Base-by-base conservation (phyloP, 2,329 filamentous ascomycete species). In the Dendrostoma leiphaemia region DNA sequence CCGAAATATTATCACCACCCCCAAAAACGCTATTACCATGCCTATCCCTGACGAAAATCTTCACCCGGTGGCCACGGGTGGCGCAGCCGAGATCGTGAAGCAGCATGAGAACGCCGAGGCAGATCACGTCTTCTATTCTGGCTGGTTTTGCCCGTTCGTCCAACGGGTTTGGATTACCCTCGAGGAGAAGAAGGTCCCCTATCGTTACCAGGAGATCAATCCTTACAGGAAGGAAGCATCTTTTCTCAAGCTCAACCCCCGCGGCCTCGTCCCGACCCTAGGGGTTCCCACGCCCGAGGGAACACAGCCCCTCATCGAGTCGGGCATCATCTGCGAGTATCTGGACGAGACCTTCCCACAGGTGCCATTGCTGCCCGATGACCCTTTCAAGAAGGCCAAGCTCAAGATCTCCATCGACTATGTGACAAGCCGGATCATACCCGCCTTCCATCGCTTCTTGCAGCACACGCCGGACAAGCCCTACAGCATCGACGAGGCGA, bases 141-240 rank as follows among this genome's bases (percentile, higher is more conserved):
- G 83, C 59, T 90, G 85, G 85, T 90, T 89, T 74, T 91, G 78
- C 59, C 79, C 79, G 4, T 82, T 81, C 59, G 78, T 89, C 7
- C 86, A 90, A 70, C 78, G 87, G 19, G 77, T 79, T 7, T 90
- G 87, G 84, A 83, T 89, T 55, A 80, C 83, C 1, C 77, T 91
- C 10, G 79, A 86, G 63, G 87, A 90, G 65, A 90, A 90, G 67
- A 71, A 76, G 2, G 85, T 90, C 24, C 79, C 82, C 17, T 86
- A 90, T 65, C 83, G 90, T 70, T 89, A 89, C 66, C 77, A 87
- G 59, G 85, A 89, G 72, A 84, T 90, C 49, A 90, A 90, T 66
- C 88, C 88, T 0, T 90, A 90, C 73, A 75, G 84, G 68, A 91
- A 91, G 63, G 83, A 82, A 1, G 68, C 80, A 3, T 83, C 79